Evolutionary conservation across 2,329 filamentous ascomycete species (phyloP), one percentile per base, ranked within the genome.

Genomic region (Sporothrix dimorphospora): DNA sequence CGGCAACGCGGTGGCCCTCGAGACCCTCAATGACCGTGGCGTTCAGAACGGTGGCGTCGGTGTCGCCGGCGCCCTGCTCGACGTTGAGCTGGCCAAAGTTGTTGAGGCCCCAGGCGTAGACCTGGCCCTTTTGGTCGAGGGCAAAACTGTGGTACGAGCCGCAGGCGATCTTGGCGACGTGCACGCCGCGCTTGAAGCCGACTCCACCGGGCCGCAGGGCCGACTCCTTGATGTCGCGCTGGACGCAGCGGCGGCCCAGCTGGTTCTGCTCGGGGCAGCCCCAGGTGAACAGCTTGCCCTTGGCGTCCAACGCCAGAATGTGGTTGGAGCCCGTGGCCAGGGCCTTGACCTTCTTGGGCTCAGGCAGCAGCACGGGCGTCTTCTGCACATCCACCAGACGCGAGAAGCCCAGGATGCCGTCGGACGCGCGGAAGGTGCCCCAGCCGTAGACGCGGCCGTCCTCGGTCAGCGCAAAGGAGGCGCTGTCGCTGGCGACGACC

Each of bases 111-210:
- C 94, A 97, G 0, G 90, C 88, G 81, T 90, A 96, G 42, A 95
- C 91, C 40, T 88, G 85, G 51, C 90, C 92, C 16, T 88, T 86
- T 72, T 88, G 86, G 80, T 91, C 89, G 63, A 97, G 85, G 21
- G 93, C 93, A 76, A 97, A 95, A 76, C 90, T 92, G 83, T 97
- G 93, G 81, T 94, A 95, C 16, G 91, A 88, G 59, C 94, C 94
- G 73, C 80, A 83, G n/a, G 80, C 90, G 38, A 90, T 87, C 74
- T 89, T 87, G 76, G 88, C 87, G 66, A 94, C 86, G 67, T 91
- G 91, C 77, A 94, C 87, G 70, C 85, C 81, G 42, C 77, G 79
- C 67, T 76, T 76, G 75, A 81, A 78, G 14, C 76, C 71, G 38
- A 80, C 78, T 66, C 81, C 78, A 74, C 79, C 78, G 16, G 78